Evolutionary conservation across 768 basidiomycete genomes (phyloP).

Genomic region (Termitomyces sp.): DNA sequence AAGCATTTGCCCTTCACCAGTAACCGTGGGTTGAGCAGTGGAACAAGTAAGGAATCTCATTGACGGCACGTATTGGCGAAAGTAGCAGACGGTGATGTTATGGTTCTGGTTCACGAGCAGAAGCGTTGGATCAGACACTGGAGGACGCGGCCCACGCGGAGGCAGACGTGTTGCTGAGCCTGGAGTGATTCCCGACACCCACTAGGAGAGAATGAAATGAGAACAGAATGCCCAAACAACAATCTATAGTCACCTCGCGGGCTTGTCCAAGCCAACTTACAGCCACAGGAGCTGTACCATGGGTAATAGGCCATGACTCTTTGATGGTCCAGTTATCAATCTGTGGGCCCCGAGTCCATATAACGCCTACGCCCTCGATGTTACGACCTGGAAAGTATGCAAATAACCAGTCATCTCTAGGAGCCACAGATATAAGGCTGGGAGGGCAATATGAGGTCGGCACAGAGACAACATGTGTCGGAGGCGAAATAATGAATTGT

Average conservation of each 20-base stretch:
- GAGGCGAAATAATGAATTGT: slow-evolving; percentile 55
- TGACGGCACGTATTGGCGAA: slow-evolving; percentile 38
- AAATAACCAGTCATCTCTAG: slow-evolving; percentile 61
- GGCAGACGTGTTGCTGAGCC: slow-evolving; percentile 54
- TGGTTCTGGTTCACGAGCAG: slow-evolving; percentile 64
- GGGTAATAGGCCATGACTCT: slow-evolving; percentile 50
- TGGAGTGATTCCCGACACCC: slow-evolving; percentile 36
- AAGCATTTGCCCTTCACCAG: slow-evolving; percentile 27
- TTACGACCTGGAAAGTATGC: slow-evolving; percentile 66
- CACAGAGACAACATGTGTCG: slow-evolving; percentile 40
- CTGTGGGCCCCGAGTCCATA: slow-evolving; percentile 58
- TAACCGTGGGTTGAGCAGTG: slow-evolving; percentile 35
- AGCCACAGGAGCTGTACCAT: slow-evolving; percentile 52
- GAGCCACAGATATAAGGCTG: slow-evolving; percentile 53
- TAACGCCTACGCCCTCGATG: slow-evolving; percentile 53
- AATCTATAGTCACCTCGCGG: slow-evolving; percentile 42
- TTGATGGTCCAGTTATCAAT: slow-evolving; percentile 59
- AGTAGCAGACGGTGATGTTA: slow-evolving; percentile 47
- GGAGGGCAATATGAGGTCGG: slow-evolving; percentile 55
- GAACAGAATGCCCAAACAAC: background rate
- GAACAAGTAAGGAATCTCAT: slow-evolving; percentile 47
- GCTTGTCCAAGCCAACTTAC: slow-evolving; percentile 56
- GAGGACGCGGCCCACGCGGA: slow-evolving; percentile 50
- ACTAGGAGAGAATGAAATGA: slow-evolving; percentile 34
- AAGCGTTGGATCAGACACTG: slow-evolving; percentile 49